Base-by-base conservation (phyloP, 176 grass and related monocot genomes). In the Cenchrus americanus region DNA sequence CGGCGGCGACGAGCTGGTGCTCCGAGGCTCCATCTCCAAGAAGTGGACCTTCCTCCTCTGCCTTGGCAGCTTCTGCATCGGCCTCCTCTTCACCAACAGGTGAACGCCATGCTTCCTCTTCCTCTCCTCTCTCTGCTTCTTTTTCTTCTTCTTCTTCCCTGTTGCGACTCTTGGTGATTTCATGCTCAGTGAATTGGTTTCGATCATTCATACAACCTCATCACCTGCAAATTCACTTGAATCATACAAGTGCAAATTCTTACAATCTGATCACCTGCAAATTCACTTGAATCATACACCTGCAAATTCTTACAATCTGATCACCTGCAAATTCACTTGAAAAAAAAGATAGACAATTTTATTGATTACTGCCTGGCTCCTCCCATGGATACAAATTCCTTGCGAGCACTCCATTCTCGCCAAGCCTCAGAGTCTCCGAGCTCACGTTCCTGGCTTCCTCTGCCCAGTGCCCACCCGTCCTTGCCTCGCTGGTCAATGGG, bases 11-110 rank as follows among this genome's bases (percentile, higher is more conserved):
- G 83, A 86, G 50, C 49, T 86, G n/a, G 79, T 85, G 79, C 52
- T 71, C 0, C 65, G 83, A 73, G 89, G 83, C 32, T 82, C 83
- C 76, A 76, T 87, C 76, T 91, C 92, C 51, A 86, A 70, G 86
- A 89, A 71, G 78, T 94, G 86, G 92, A 91, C 89, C 86, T 85
- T 89, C 73, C 63, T 91, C 80, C 86, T 94, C 78, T 94, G 92
- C 83, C 71, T 94, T 34, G 87, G 72, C 23, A 94, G 95, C 86
- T 97, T 94, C 77, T 97, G 90, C 80, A 80, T 94, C 21, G 95
- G 95, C 83, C 88, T 97, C 26, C 77, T 97, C 84, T 90, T 97
- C 90, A 97, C 92, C 76, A 90, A 93, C 83, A 94, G 90, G 95
- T 97, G 69, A 75, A 10, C 5, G 1, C 7, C 17, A 4, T 66